phyloP scores from a whole-genome alignment of 1,139 yeast species.

The Arxiozyma heterogenica region DNA sequence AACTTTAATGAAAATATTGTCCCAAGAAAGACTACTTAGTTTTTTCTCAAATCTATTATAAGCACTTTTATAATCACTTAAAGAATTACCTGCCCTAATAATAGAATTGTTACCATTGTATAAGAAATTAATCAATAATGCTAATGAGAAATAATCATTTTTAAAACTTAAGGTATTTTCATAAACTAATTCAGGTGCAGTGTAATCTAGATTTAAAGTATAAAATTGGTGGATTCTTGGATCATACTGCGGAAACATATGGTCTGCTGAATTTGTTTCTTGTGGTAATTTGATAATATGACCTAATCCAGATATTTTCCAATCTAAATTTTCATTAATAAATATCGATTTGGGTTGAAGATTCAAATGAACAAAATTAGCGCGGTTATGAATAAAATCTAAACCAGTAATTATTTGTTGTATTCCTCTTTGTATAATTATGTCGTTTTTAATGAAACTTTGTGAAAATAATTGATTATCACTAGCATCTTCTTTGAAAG shows the following conservation, averaged over 20 bases:
- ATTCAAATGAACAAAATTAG: slow-evolving; percentile 69
- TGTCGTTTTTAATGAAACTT: slow-evolving; percentile 41
- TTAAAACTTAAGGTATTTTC: slow-evolving; percentile 53
- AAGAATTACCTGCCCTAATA: slow-evolving; percentile 42
- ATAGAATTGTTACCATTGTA: slow-evolving; percentile 40
- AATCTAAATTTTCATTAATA: slow-evolving; percentile 79
- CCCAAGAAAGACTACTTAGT: slow-evolving; percentile 38
- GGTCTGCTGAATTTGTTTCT: slow-evolving; percentile 39
- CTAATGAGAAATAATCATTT: slow-evolving; percentile 78
- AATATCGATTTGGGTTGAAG: slow-evolving; percentile 70
- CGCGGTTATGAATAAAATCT: slow-evolving; percentile 70
- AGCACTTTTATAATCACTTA: slow-evolving; percentile 42
- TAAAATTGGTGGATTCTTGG: slow-evolving; percentile 67
- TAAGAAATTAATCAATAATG: slow-evolving; percentile 61
- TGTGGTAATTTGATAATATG: slow-evolving; percentile 35
- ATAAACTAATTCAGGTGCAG: slow-evolving; percentile 65
- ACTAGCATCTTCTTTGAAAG: slow-evolving; percentile 27
- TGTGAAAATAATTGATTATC: slow-evolving; percentile 23
- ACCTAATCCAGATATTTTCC: slow-evolving; percentile 81
- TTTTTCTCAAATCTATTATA: slow-evolving; percentile 36
- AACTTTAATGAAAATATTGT: slow-evolving; percentile 41
- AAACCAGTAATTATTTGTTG: slow-evolving; percentile 70
- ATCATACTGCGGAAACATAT: slow-evolving; percentile 39
- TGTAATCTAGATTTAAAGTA: slow-evolving; percentile 59
- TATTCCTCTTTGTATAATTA: slow-evolving; percentile 78